Evolutionary conservation across 2,329 filamentous ascomycete species (phyloP).

Genomic region (Diaporthe eres): DNA sequence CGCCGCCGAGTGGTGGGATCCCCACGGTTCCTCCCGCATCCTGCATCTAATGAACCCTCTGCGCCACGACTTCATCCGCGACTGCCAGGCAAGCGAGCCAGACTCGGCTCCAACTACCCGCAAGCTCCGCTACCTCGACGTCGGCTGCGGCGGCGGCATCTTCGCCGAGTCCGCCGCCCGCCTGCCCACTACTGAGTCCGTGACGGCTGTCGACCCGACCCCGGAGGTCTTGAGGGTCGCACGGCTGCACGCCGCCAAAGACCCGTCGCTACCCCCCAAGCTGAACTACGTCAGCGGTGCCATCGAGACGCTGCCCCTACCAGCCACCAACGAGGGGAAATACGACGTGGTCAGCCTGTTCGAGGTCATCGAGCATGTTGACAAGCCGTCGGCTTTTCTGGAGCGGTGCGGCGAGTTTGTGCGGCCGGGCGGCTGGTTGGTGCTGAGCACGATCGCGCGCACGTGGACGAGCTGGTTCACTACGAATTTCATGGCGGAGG

Average conservation of each 20-base stretch:
- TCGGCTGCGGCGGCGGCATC: constrained; percentile 96
- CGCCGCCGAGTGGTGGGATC: constrained; percentile 97
- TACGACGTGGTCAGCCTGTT: constrained; percentile 91
- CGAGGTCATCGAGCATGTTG: constrained; percentile 95
- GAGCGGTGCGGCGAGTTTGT: constrained; percentile 80
- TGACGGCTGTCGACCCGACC: constrained; percentile 85
- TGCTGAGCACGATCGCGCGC: constrained; percentile 92
- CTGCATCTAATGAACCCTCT: constrained; percentile 98
- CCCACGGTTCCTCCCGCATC: constrained; percentile 89
- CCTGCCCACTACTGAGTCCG: constrained; percentile 71
- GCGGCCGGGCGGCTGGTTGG: constrained; percentile 91
- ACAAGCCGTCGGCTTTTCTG: constrained; percentile 81
- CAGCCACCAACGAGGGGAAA: constrained; percentile 55
- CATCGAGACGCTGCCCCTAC: constrained; percentile 76
- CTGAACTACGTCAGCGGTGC: constrained; percentile 82
- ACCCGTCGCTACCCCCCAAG: constrained; percentile 75
- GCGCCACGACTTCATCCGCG: constrained; percentile 89
- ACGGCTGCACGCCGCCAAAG: constrained; percentile 78
- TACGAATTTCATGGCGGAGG: constrained; percentile 93
- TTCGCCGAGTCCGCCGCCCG: constrained; percentile 91
- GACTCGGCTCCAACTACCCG: constrained; percentile 50
- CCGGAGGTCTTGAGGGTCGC: constrained; percentile 82
- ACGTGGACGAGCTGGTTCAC: constrained; percentile 92
- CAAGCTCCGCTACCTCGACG: constrained; percentile 82
- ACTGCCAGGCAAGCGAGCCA: constrained; percentile 74